phyloP scores from a whole-genome alignment of 805 yeast species.

The Schwanniomyces polymorphus region DNA sequence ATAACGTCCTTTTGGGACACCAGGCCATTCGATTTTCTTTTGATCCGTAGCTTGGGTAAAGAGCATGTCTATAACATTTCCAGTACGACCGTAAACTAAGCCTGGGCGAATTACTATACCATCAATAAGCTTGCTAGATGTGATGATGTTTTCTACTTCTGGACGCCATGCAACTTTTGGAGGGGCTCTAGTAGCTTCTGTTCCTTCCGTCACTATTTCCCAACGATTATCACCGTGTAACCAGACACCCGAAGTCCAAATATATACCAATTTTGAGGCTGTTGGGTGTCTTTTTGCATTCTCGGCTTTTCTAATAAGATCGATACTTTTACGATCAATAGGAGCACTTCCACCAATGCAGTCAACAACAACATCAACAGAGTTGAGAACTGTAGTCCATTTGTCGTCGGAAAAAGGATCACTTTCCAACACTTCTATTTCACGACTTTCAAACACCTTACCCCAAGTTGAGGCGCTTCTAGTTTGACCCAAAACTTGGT shows the following conservation, averaged over 20 bases:
- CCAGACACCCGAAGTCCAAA: constrained; percentile 8
- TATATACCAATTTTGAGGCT: constrained; percentile 3
- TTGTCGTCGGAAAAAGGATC: constrained; percentile 5
- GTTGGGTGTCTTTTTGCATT: neutral
- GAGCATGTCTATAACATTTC: constrained; percentile 3
- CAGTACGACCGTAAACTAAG: constrained; percentile 5
- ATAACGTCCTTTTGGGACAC: constrained; percentile 4
- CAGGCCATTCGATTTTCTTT: constrained; percentile 5
- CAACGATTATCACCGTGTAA: constrained; percentile 6
- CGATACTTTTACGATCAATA: neutral
- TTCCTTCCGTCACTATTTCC: constrained; percentile 6
- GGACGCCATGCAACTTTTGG: constrained; percentile 6
- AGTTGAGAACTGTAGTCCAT: constrained; percentile 4
- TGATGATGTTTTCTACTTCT: constrained; percentile 3
- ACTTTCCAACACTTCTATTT: constrained; percentile 5
- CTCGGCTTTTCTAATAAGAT: neutral
- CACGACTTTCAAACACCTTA: constrained; percentile 2
- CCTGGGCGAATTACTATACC: constrained; percentile 9
- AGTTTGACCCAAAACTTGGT: constrained; percentile 6
- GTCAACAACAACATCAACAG: constrained; percentile 6
- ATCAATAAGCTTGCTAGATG: constrained; percentile 1
- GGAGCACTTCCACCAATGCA: constrained; percentile 7
- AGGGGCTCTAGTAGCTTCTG: constrained; percentile 5
- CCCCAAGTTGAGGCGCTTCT: constrained; percentile 2
- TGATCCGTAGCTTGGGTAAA: constrained; percentile 1